phyloP scores from a whole-genome alignment of 202 grass and related monocot genomes.

The Digitaria exilis region DNA sequence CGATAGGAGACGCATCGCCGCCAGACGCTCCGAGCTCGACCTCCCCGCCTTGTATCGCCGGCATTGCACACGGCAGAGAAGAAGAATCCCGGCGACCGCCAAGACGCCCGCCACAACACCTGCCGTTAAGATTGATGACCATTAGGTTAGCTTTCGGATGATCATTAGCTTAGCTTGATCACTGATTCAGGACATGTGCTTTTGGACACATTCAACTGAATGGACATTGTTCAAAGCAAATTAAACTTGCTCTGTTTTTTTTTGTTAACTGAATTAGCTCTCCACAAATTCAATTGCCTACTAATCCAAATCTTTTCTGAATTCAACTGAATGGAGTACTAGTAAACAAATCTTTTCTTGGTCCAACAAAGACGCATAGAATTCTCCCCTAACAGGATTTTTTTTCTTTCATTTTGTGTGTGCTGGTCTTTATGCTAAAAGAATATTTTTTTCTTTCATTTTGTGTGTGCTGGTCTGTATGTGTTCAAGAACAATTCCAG shows the following conservation, averaged over 20 bases:
- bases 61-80: conserved; percentile 39
- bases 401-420: background rate
- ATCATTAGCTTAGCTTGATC: background rate
- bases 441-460: background rate
- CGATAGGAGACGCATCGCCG: conserved; percentile 53
- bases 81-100: conserved; percentile 6
- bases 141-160: background rate
- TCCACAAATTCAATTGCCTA: background rate
- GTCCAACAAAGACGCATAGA: background rate
- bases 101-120: conserved; percentile 29
- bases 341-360: background rate
- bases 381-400: background rate
- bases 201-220: background rate
- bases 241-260: too few relatives aligned
- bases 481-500: background rate
- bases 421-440: background rate
- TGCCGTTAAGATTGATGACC: conserved; percentile 20
- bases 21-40: conserved; percentile 24
- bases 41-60: background rate
- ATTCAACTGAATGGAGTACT: too few relatives aligned
- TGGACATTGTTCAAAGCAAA: background rate
- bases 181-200: background rate
- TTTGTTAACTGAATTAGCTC: too few relatives aligned
- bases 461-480: background rate
- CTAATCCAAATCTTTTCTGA: background rate